A percentile compares a stretch with the other conserved stretches of the same genome.
Conservation (phyloP, 192 early-diverging fungal genomes). For the Gaertneriomyces semiglobifer region DNA sequence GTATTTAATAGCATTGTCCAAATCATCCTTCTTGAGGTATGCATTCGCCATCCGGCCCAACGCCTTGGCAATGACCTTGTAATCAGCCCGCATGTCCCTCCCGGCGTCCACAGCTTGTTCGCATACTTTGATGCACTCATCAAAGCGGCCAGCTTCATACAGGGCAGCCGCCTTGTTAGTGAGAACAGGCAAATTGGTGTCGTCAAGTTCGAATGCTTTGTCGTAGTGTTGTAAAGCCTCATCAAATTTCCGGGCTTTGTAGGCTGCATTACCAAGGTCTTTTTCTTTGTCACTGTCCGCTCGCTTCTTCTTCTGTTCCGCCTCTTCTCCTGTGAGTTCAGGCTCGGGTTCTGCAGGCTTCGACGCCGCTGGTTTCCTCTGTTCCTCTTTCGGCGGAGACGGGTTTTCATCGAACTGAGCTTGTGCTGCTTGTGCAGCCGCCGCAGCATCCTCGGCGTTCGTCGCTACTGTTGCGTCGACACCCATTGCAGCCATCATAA, state of each 20-base stretch:
- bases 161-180: conserved; percentile 97
- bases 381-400: conserved; percentile 4
- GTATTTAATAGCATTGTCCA: conserved; percentile 85
- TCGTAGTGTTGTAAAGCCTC: conserved; percentile 83
- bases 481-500: conserved; percentile 74
- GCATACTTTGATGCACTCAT: conserved; percentile 90
- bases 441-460: conserved; percentile 36
- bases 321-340: conserved; percentile 54
- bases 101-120: conserved; percentile 89
- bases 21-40: conserved; percentile 74
- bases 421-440: conserved; percentile 42
- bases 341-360: conserved; percentile 34
- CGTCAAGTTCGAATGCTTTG: conserved; percentile 86
- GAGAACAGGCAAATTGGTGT: conserved; percentile 85
- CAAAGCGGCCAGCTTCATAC: conserved; percentile 89
- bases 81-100: conserved; percentile 86
- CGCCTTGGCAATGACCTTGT: conserved; percentile 90
- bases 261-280: conserved; percentile 81
- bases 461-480: conserved; percentile 55
- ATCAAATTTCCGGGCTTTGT: conserved; percentile 91
- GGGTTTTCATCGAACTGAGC: conserved; percentile 25
- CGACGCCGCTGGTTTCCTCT: conserved; percentile 33
- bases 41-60: conserved; percentile 87
- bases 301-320: conserved; percentile 66
- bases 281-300: conserved; percentile 65